These are phyloP conservation scores for Catenaria anguillulae DNA, from an alignment of 371 early-diverging fungal genomes.

Conservation along the genomic window DNA sequence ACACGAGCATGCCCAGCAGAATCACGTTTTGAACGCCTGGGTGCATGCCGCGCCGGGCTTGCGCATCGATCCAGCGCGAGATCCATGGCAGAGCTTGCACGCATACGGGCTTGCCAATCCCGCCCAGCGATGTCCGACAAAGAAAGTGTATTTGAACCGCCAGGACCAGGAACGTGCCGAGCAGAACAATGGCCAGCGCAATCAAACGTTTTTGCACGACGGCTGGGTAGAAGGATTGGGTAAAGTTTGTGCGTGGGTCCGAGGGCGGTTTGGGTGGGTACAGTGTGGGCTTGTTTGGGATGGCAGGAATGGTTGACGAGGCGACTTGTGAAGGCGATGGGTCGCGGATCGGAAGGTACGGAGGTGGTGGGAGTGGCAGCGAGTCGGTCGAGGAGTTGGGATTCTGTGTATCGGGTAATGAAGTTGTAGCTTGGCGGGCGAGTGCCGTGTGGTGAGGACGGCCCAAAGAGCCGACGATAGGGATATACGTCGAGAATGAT, in stretches of 20 bases:
- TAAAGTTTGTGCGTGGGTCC: neutral
- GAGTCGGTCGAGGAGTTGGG: no score
- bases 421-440: neutral
- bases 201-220: neutral
- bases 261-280: neutral
- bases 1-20: neutral
- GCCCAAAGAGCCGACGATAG: neutral
- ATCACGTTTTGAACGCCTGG: neutral
- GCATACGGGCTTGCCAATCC: neutral
- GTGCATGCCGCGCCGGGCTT: neutral
- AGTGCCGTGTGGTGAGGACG: neutral
- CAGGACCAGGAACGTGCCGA: neutral
- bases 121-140: neutral
- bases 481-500: no score
- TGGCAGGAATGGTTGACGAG: neutral
- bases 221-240: neutral
- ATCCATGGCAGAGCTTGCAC: neutral
- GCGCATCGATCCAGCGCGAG: neutral
- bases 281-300: neutral
- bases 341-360: neutral
- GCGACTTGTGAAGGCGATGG: neutral
- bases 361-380: neutral
- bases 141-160: neutral
- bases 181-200: neutral
- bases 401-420: no score